Base-by-base conservation (phyloP, 2,329 filamentous ascomycete species). In the Aspergillus terreus region DNA sequence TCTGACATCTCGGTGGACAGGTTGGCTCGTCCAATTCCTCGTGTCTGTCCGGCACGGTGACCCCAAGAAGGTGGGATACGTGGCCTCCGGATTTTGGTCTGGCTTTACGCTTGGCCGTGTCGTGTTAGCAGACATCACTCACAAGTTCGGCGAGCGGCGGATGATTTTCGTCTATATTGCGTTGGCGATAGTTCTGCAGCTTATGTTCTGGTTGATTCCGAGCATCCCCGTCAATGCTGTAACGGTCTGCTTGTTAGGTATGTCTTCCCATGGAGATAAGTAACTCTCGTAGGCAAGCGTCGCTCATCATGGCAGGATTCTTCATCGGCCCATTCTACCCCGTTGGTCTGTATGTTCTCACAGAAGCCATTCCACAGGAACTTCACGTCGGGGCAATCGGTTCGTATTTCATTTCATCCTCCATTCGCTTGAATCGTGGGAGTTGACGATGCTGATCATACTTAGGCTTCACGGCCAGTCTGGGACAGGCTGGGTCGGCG, bases 271-370 rank as follows among this genome's bases (percentile, higher is more conserved):
- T 23, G 23, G 23, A 6, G 9, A 25, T 32, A 17, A 40, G 12
- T 23, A 14, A 47, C 17, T 21, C 17, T 25, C 19, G 4, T 41
- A 15, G n/a, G 14, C 17, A 11, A 6, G 27, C 27, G 10, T 30
- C 27, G 27, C 27, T 30, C 6, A 30, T 10, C 6, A 30, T 11
- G 27, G 27, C 27, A 63, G 60, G 60, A n/a, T 63, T 63, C 36
- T 60, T 63, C 47, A 61, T 61, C 33, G 60, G 60, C n/a, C 60
- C 60, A 9, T 59, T 61, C 44, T 63, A 63, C 49, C 60, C 60
- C 17, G 60, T 63, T 27, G 59, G 60, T 3, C 50, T 63, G 2
- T 63, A 60, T 35, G 51, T 63, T 25, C 58, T 63, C 17, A 62
- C 58, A 10, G 50, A 60, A 33, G 52, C 61, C 6, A 47, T 63